phyloP scores from a whole-genome alignment of 2,329 filamentous ascomycete genomes.

The Eutypella sp. region DNA sequence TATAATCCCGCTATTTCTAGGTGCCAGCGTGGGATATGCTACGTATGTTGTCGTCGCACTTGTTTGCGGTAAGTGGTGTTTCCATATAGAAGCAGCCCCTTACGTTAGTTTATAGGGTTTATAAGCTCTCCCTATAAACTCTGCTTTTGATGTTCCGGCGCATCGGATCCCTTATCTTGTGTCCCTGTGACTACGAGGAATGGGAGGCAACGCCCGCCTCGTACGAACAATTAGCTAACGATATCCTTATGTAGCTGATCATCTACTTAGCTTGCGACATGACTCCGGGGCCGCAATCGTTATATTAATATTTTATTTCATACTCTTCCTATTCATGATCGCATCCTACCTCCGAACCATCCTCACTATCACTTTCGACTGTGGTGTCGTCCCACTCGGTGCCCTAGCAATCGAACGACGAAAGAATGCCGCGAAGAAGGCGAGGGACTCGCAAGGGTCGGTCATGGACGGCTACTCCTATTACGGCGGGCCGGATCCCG shows the following conservation, averaged over 20 bases:
- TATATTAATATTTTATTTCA: constrained; percentile 67
- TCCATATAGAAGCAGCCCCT: no score
- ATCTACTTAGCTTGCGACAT: constrained; percentile 52
- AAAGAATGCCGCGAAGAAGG: constrained; percentile 20
- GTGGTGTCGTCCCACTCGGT: constrained; percentile 69
- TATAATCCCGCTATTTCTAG: constrained; percentile 65
- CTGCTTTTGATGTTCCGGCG: no score
- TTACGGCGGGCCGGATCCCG: constrained; percentile 34
- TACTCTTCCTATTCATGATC: constrained; percentile 64
- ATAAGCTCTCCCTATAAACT: no score
- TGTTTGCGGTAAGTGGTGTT: constrained; percentile 56
- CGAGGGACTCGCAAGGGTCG: constrained; percentile 12
- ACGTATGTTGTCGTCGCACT: constrained; percentile 66
- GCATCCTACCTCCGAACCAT: constrained; percentile 68
- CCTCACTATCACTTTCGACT: constrained; percentile 61
- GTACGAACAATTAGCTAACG: constrained; percentile 1
- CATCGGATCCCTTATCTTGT: no score
- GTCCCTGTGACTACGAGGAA: no score
- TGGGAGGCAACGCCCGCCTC: no score
- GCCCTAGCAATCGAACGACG: constrained; percentile 28
- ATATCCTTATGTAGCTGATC: constrained; percentile 56
- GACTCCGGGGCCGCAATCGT: constrained; percentile 57
- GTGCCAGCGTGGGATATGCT: constrained; percentile 61
- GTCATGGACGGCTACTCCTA: constrained; percentile 30
- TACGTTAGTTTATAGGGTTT: no score